Evolutionary conservation across 768 basidiomycete genomes (phyloP).

Genomic region (Lentinula boryana): DNA sequence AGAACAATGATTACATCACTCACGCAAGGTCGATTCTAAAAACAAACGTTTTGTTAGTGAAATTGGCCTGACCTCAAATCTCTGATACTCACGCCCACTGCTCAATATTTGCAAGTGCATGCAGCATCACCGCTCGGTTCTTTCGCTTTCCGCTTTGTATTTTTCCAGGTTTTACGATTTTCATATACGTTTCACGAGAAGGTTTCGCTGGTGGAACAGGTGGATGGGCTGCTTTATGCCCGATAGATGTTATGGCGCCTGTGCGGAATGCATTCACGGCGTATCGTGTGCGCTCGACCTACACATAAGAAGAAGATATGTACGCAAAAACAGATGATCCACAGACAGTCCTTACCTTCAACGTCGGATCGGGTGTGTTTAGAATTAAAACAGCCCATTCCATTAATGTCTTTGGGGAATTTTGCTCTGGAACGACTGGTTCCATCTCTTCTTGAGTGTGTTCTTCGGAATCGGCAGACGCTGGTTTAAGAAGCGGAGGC

Average conservation of each 20-base stretch:
- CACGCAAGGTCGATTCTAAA: constrained; percentile 68
- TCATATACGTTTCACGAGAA: constrained; percentile 47
- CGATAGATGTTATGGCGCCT: constrained; percentile 62
- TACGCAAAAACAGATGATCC: neutral
- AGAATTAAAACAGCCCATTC: constrained; percentile 77
- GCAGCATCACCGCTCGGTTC: constrained; percentile 69
- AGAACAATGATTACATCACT: constrained; percentile 17
- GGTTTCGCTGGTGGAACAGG: constrained; percentile 59
- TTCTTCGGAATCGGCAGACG: neutral
- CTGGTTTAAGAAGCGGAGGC: constrained; percentile 28
- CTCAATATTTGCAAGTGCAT: constrained; percentile 81
- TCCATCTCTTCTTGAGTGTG: constrained; percentile 30
- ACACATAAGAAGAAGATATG: neutral
- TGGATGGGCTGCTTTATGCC: constrained; percentile 40
- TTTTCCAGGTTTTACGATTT: constrained; percentile 55
- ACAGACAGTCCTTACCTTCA: constrained; percentile 39
- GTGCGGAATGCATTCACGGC: constrained; percentile 66
- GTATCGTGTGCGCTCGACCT: constrained; percentile 67
- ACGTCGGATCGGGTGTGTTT: constrained; percentile 62
- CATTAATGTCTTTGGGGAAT: constrained; percentile 62
- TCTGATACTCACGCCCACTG: constrained; percentile 72
- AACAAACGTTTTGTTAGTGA: neutral
- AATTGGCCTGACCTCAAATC: neutral
- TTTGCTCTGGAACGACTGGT: constrained; percentile 40
- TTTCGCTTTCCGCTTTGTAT: constrained; percentile 43